Percentiles rank a stretch among this genome's conserved stretches.
Evolutionary conservation across 306 rosid species (phyloP).

Genomic region (Acacia acuminata): DNA sequence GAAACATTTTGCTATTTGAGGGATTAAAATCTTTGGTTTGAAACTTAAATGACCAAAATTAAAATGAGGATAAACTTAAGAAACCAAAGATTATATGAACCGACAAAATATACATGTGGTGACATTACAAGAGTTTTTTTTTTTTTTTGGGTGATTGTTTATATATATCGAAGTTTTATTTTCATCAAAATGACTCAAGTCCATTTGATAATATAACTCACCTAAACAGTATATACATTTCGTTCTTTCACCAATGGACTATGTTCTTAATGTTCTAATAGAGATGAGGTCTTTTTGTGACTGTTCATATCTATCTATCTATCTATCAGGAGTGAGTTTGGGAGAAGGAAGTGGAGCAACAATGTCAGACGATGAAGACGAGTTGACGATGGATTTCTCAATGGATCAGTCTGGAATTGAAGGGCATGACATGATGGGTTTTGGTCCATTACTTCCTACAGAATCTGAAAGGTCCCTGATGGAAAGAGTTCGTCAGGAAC

Average conservation of each 20-base stretch:
- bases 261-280: no score
- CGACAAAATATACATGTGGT: no score
- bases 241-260: no score
- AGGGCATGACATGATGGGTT: constrained; percentile 91
- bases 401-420: constrained; percentile 70
- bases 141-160: not conserved
- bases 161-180: not conserved
- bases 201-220: no score
- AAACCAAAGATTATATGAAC: no score
- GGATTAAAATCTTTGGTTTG: no score
- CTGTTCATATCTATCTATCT: not conserved
- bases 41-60: no score
- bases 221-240: no score
- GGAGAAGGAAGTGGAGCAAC: constrained; percentile 96
- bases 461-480: constrained; percentile 96
- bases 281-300: not conserved
- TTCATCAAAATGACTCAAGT: no score
- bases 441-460: constrained; percentile 92
- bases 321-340: constrained; percentile 67
- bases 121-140: not conserved
- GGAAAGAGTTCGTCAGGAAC: constrained; percentile 97
- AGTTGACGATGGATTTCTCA: constrained; percentile 72
- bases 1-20: no score
- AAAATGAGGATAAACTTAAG: no score
- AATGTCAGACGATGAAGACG: constrained; percentile 98